Conservation (phyloP, 2,329 filamentous ascomycete species). For the Teratosphaeria pseudoeucalypti region DNA sequence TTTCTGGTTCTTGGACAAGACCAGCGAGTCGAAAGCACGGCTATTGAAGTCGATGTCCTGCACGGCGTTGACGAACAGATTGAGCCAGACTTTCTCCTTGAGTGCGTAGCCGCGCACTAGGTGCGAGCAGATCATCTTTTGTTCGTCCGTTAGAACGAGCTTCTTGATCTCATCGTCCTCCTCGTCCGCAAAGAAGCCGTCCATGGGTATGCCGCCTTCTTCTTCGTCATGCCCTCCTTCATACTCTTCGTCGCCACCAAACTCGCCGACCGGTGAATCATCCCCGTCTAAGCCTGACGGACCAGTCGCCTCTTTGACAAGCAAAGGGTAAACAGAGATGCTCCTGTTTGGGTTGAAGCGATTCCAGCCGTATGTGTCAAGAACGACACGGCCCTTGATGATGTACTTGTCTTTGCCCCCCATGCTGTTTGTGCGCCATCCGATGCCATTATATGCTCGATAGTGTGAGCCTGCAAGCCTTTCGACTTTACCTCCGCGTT, state of each 20-base stretch:
- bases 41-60: constrained; percentile 36
- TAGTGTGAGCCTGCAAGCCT: constrained; percentile 40
- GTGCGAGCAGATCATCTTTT: constrained; percentile 26
- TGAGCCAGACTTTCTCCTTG: constrained; percentile 34
- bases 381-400: constrained; percentile 41
- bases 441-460: constrained; percentile 39
- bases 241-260: constrained; percentile 8
- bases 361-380: constrained; percentile 38
- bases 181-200: constrained; percentile 22
- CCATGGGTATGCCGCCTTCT: constrained; percentile 25
- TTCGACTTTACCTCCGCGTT: constrained; percentile 39
- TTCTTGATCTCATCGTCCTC: constrained; percentile 15
- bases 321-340: constrained; percentile 29
- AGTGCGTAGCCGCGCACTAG: constrained; percentile 28
- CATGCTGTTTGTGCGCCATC: constrained; percentile 26
- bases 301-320: constrained; percentile 4
- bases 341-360: constrained; percentile 35
- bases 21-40: constrained; percentile 37
- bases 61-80: constrained; percentile 31
- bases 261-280: not conserved
- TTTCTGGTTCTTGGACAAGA: constrained; percentile 39
- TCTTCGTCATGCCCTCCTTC: constrained; percentile 13
- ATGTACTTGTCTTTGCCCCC: constrained; percentile 30
- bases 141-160: constrained; percentile 16
- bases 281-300: constrained; percentile 2